phyloP scores from a whole-genome alignment of 495 filamentous ascomycete species.

The Penicillium mononematosum region DNA sequence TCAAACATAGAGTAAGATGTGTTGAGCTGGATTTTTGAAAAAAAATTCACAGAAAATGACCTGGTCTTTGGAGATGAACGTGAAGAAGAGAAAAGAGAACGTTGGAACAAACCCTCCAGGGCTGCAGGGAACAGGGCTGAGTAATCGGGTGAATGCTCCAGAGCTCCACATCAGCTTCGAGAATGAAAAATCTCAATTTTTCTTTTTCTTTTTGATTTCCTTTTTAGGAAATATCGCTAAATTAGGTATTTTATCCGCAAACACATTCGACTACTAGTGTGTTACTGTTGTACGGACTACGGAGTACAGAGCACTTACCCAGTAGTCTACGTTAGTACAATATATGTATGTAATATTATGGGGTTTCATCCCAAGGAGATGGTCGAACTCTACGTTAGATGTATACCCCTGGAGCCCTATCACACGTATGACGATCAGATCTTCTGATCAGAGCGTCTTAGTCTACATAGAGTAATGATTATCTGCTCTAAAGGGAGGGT shows the following conservation, averaged over 20 bases:
- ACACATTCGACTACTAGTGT: too few relatives aligned
- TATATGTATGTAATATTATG: not conserved
- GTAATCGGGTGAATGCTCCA: slow-evolving; percentile 3
- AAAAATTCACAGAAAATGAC: not conserved
- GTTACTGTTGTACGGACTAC: too few relatives aligned
- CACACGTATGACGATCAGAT: slow-evolving; percentile 7
- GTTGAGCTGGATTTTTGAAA: not conserved
- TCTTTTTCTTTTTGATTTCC: not conserved
- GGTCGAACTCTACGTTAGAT: not conserved
- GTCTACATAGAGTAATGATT: not conserved
- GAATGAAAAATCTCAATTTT: slow-evolving; percentile 6
- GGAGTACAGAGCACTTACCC: too few relatives aligned
- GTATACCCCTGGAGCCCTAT: slow-evolving; percentile 4
- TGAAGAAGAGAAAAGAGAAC: not conserved
- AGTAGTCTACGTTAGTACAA: not conserved
- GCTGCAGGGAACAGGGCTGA: slow-evolving; percentile 8
- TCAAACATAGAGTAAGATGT: slow-evolving; percentile 1
- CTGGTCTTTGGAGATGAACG: not conserved
- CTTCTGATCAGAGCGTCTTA: not conserved
- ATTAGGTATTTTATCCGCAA: not conserved
- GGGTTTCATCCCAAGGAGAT: not conserved
- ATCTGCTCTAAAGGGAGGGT: not conserved
- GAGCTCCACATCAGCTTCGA: slow-evolving; percentile 11
- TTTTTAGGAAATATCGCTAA: not conserved
- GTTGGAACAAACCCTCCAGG: slow-evolving; percentile 12